Conservation (phyloP, 2,329 filamentous ascomycete genomes). For the Cadophora gregata region DNA sequence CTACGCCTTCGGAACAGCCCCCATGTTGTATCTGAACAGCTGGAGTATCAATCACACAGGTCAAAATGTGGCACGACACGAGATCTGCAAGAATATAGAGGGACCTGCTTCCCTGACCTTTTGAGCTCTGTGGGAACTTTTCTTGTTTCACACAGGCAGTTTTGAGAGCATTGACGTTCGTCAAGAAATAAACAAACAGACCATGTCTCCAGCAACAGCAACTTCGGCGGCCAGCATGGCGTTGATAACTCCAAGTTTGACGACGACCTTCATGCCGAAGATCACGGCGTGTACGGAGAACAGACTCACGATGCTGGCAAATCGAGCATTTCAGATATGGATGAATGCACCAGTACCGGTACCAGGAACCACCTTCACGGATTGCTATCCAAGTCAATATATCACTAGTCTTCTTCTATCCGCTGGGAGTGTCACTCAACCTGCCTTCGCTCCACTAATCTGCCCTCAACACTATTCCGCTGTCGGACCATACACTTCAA, state of each 20-base stretch:
- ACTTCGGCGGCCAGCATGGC: slow-evolving; percentile 5
- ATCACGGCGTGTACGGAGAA: slow-evolving; percentile 35
- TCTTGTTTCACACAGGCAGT: neutral
- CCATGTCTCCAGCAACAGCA: slow-evolving; percentile 6
- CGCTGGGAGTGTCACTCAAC: slow-evolving; percentile 32
- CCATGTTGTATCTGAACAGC: neutral
- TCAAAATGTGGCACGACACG: neutral
- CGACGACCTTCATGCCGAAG: slow-evolving; percentile 31
- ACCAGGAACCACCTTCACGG: slow-evolving; percentile 32
- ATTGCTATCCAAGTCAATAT: slow-evolving; percentile 38
- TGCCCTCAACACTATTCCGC: slow-evolving; percentile 34
- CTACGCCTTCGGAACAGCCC: neutral
- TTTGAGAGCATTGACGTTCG: neutral
- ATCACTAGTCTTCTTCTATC: slow-evolving; percentile 30
- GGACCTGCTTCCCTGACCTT: neutral
- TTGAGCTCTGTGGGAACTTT: neutral
- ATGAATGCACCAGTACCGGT: slow-evolving; percentile 35
- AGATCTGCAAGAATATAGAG: neutral
- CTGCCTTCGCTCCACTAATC: slow-evolving; percentile 35
- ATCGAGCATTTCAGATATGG: slow-evolving; percentile 35
- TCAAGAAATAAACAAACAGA: neutral
- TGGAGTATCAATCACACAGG: neutral
- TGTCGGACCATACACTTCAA: slow-evolving; percentile 34
- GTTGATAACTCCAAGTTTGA: slow-evolving; percentile 25
- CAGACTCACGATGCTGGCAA: slow-evolving; percentile 36